Evolutionary conservation across 352 stramenopile genomes (phyloP), one percentile per base, ranked within the genome.

Genomic region (Pythium sukuiense): DNA sequence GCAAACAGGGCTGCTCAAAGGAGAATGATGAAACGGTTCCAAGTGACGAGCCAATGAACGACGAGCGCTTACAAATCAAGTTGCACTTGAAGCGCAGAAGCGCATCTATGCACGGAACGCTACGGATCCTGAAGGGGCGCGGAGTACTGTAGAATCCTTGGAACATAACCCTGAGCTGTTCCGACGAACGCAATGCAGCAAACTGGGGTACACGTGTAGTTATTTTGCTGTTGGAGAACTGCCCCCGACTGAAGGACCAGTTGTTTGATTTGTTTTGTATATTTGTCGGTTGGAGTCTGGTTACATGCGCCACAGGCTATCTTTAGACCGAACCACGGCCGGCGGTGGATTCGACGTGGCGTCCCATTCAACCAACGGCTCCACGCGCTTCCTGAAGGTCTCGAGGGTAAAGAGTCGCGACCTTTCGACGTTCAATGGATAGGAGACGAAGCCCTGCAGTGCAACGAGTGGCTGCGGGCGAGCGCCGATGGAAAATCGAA

Each of bases 41-140:
- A 20, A n/a, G n/a, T 52, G 45, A 52, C 45, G 45, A 50, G 30
- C 35, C 35, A 61, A 61, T 61, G 12, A 27, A 9, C 55, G 33
- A 20, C 32, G 54, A 16, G 13, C 3, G 20, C 54, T 60, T 6
- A 49, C 54, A 60, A 60, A 61, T 27, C 55, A 37, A 61, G 35
- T 61, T 61, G 55, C 55, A 61, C 29, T 53, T 61, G 37, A 11
- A 30, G 24, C 20, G 12, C 11, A 11, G 20, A 29, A 60, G 55
- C 37, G 29, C 55, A 37, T 61, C 16, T 61, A 52, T 61, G 55
- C 55, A 53, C 55, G 29, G 35, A 37, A 60, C 43, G 35, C 45
- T 3, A 53, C 35, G 55, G 49, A 60, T 30, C 54, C 35, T 48
- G 54, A 60, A 60, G 35, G 11, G 54, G 48, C 54, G 54, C 54